phyloP scores from a whole-genome alignment of 176 grass and related monocot genomes.

The Coix lacrymajobi region DNA sequence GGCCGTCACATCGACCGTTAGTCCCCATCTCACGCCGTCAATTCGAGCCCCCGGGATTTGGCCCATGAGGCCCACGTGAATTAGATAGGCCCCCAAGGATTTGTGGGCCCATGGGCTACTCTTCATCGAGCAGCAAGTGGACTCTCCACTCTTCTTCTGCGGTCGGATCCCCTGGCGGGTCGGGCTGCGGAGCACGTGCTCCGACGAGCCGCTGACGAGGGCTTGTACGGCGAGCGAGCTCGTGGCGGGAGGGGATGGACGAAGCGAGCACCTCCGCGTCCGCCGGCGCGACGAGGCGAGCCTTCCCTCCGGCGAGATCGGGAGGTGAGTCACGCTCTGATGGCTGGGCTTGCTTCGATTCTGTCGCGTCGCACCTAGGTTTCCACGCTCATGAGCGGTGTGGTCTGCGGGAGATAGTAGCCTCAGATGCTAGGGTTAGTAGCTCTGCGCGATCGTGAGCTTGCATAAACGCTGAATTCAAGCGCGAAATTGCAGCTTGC shows the following conservation, averaged over 20 bases:
- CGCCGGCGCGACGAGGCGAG: constrained; percentile 4
- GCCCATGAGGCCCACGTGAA: neutral
- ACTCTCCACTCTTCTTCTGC: neutral
- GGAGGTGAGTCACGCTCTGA: constrained; percentile 45
- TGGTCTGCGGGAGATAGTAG: neutral
- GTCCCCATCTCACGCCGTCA: constrained; percentile 26
- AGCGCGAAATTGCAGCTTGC: neutral
- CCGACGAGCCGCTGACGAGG: constrained; percentile 4
- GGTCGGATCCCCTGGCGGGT: constrained; percentile 1
- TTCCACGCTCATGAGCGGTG: neutral
- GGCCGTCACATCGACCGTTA: constrained; percentile 28
- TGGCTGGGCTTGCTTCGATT: constrained; percentile 12
- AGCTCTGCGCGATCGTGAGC: neutral
- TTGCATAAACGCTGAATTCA: neutral
- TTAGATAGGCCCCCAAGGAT: neutral
- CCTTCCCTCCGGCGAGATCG: constrained; percentile 42
- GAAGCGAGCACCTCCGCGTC: constrained; percentile 54
- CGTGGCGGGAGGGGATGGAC: constrained; percentile 33
- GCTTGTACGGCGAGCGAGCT: neutral
- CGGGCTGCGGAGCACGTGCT: constrained; percentile 5
- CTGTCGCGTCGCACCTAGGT: neutral
- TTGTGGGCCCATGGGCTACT: neutral
- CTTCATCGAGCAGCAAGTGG: neutral
- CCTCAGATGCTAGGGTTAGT: neutral
- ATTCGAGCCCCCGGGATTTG: neutral